phyloP scores from a whole-genome alignment of 208 protist species.

The Acanthamoeba culbertsoni region DNA sequence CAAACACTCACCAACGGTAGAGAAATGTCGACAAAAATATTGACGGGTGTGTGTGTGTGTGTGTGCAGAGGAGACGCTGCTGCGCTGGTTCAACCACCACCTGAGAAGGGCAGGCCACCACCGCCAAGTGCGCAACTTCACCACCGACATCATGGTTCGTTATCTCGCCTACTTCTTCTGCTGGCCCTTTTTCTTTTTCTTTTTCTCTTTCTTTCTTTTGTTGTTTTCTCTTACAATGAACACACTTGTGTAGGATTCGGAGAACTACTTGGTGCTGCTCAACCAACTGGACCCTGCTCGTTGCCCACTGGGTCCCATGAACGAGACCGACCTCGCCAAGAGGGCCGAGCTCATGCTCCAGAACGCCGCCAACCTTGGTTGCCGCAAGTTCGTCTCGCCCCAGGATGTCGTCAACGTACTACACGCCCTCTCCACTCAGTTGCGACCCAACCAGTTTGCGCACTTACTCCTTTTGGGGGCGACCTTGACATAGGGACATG shows the following conservation, averaged over 20 bases:
- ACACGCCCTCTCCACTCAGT: too few species aligned
- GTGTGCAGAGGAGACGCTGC: constrained; percentile 84
- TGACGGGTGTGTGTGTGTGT: too few species aligned
- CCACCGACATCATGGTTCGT: constrained; percentile 69
- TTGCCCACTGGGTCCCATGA: constrained; percentile 67
- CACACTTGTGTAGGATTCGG: constrained; percentile 45
- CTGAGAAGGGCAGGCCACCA: constrained; percentile 76
- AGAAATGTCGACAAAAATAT: too few species aligned
- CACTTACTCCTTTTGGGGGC: neutral
- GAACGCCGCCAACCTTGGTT: constrained; percentile 86
- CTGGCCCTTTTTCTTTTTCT: too few species aligned
- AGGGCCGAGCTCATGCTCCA: constrained; percentile 82
- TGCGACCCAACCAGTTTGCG: too few species aligned
- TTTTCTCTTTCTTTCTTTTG: too few species aligned
- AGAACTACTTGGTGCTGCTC: constrained; percentile 84
- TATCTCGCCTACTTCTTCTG: neutral
- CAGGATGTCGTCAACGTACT: constrained; percentile 72
- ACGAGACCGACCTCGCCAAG: constrained; percentile 65
- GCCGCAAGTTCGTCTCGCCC: constrained; percentile 84
- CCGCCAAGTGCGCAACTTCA: constrained; percentile 83
- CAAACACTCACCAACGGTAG: too few species aligned
- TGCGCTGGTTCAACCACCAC: constrained; percentile 91
- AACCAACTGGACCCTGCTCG: constrained; percentile 81
- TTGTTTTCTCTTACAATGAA: too few species aligned
- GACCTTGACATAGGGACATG: constrained; percentile 66